Evolutionary conservation across 2,329 filamentous ascomycete species (phyloP).

Genomic region (Lithohypha guttulata): DNA sequence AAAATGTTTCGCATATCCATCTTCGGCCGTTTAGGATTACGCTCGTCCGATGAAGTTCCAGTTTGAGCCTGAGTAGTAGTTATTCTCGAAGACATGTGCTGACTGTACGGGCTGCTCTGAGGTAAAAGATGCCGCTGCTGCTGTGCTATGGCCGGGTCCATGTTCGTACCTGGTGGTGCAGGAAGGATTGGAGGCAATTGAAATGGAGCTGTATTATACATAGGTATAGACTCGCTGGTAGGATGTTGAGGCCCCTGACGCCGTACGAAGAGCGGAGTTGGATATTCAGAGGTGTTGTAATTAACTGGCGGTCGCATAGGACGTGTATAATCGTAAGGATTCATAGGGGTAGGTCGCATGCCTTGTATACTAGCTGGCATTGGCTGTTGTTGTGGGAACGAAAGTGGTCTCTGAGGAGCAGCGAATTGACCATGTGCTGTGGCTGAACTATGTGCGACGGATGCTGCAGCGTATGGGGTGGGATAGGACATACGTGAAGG

Average conservation of each 20-base stretch:
- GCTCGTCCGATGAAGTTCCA: constrained; percentile 15
- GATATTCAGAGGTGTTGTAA: constrained; percentile 5
- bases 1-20: constrained; percentile 23
- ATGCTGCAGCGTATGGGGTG: constrained; percentile 14
- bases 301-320: too few relatives aligned
- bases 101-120: constrained; percentile 2
- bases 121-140: constrained; percentile 10
- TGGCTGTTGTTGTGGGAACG: constrained; percentile 4
- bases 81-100: constrained; percentile 3
- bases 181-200: constrained; percentile 22
- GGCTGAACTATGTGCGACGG: constrained; percentile 16
- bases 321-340: too few relatives aligned
- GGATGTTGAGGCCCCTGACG: background rate
- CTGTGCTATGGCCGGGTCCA: constrained; percentile 20
- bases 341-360: too few relatives aligned
- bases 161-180: constrained; percentile 10
- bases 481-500: background rate
- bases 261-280: constrained; percentile 5
- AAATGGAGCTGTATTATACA: too few relatives aligned
- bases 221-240: background rate
- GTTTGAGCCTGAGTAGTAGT: constrained; percentile 5
- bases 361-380: too few relatives aligned
- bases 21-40: constrained; percentile 20
- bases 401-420: constrained; percentile 4
- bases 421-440: constrained; percentile 10